Conservation (phyloP, 805 yeast species). For the Nakazawaea populi region DNA sequence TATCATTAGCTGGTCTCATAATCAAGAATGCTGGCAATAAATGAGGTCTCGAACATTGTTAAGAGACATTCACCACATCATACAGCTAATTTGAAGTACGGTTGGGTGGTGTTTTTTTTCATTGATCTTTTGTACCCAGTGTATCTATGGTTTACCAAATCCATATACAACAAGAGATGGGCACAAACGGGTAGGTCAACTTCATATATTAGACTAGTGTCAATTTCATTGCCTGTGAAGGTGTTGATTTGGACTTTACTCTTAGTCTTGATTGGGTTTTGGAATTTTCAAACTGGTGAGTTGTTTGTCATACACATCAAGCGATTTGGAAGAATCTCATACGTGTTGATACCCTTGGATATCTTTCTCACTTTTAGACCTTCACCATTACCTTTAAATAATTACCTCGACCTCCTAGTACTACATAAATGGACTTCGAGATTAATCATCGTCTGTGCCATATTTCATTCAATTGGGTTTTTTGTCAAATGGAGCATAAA, state of each 20-base stretch:
- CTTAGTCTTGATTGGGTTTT: constrained; percentile 25
- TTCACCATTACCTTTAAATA: constrained; percentile 36
- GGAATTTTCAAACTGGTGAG: constrained; percentile 27
- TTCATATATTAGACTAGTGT: constrained; percentile 23
- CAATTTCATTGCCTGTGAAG: constrained; percentile 28
- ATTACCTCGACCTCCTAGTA: constrained; percentile 47
- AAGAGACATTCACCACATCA: constrained; percentile 50
- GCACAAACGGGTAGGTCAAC: constrained; percentile 31
- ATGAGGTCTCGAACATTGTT: not conserved
- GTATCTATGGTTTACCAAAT: constrained; percentile 27
- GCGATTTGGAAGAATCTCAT: constrained; percentile 58
- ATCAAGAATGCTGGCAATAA: not conserved
- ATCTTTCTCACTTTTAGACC: constrained; percentile 54
- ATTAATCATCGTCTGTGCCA: constrained; percentile 36
- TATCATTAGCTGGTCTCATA: not conserved
- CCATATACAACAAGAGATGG: constrained; percentile 31
- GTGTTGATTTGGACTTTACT: constrained; percentile 29
- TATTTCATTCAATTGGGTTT: constrained; percentile 50
- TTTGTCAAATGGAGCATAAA: constrained; percentile 39
- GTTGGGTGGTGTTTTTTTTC: constrained; percentile 42
- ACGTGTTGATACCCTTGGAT: constrained; percentile 52
- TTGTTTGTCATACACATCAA: constrained; percentile 36
- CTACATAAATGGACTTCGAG: constrained; percentile 74
- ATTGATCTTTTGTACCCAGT: constrained; percentile 32
- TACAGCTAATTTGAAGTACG: constrained; percentile 53